Percentiles rank a stretch among this genome's conserved stretches.
Conservation (phyloP, 164 flowering plant genomes). For the Echeveria elegans region DNA sequence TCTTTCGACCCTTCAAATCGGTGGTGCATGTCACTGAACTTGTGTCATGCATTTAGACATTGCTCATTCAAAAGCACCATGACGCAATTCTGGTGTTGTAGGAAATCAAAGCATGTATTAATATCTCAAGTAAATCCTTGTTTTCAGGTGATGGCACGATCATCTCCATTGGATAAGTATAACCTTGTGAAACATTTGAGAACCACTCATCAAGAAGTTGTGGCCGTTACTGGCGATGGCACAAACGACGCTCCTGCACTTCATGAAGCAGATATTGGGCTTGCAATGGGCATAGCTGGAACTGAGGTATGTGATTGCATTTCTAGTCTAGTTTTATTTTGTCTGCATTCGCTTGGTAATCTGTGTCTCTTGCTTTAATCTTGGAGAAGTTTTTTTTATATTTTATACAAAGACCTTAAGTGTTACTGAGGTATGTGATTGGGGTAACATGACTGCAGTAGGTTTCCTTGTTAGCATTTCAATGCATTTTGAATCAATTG, state of each 20-base stretch:
- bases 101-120: no score
- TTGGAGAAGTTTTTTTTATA: no score
- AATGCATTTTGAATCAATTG: not conserved
- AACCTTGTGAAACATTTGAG: constrained; percentile 72
- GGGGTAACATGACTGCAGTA: not conserved
- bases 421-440: no score
- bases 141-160: constrained; percentile 91
- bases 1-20: not conserved
- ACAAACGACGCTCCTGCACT: constrained; percentile 99
- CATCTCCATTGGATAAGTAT: constrained; percentile 94
- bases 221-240: constrained; percentile 98
- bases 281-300: constrained; percentile 98
- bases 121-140: no score
- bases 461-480: not conserved
- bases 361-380: no score
- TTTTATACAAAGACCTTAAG: no score
- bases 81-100: no score
- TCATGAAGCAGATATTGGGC: constrained; percentile 98
- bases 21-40: not conserved
- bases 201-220: constrained; percentile 65
- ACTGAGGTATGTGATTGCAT: constrained; percentile 57
- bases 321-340: not conserved
- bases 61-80: not conserved
- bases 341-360: no score
- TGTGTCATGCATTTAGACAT: not conserved